Base-by-base conservation (phyloP, 2,329 filamentous ascomycete species). In the Alternaria sp. region DNA sequence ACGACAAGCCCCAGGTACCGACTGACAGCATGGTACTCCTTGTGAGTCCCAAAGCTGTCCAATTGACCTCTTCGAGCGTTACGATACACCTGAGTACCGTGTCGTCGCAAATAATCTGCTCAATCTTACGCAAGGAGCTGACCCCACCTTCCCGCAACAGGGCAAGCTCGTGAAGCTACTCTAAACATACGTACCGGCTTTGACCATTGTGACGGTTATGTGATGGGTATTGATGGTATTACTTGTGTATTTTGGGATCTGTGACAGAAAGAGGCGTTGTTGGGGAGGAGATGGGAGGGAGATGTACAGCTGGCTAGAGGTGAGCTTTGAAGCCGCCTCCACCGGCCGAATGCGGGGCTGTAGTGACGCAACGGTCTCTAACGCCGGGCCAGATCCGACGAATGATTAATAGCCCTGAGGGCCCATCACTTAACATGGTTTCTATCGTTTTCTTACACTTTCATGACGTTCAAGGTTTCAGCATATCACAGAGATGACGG, bases 201-300 rank as follows among this genome's bases (percentile, higher is more conserved):
- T 97, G 87, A 97, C 94, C 94, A 97, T 97, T 90, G 90, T 97
- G 91, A 85, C 84, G 85, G 84, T 85, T 83, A 65, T 70, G 66
- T 56, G 57, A 64, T 63, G 58, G 56, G 61, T 53, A 63, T 66
- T 69, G 57, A 60, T 50, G 43, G 25, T 66, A 61, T 63, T 57
- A 55, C 15, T 41, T 65, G 65, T 51, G 63, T 64, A 64, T 61
- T 51, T 53, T 28, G 15, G 18, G 60, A 55, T 58, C 60, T 64
- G 46, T 58, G 65, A 66, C 30, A 45, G 47, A 56, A 18, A 63
- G 58, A 55, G 61, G 53, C 55, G 55, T 50, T 57, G 68, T 59
- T 51, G 63, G 58, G 59, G 44, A 58, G n/a, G 30, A 46, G 21
- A 41, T 33, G 50, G 41, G 53, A 45, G 57, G 55, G 33, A 33